Conservation (phyloP, 441 rosid species). For the Dalechampia spathulata region DNA sequence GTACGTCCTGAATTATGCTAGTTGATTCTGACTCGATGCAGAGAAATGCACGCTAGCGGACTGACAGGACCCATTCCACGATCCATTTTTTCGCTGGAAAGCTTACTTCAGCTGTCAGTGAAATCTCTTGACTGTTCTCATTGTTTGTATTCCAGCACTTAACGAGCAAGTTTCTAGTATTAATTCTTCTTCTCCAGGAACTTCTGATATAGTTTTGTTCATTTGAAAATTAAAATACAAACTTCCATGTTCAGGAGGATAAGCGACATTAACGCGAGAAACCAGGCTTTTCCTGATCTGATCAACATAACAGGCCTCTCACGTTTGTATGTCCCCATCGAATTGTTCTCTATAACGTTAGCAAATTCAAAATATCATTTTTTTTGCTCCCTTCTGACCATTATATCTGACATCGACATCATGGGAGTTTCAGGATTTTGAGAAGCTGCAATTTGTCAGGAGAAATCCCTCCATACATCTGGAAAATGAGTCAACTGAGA, state of each 20-base stretch:
- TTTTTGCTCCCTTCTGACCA: too few species aligned
- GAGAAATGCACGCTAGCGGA: conserved; percentile 64
- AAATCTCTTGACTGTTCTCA: too few species aligned
- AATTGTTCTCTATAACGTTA: background rate
- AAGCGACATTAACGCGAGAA: conserved; percentile 1
- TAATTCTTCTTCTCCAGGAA: too few species aligned
- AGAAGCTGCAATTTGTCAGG: conserved; percentile 27
- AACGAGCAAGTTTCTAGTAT: too few species aligned
- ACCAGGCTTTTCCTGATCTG: conserved; percentile 5
- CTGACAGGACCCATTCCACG: conserved; percentile 59
- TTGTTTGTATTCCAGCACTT: too few species aligned
- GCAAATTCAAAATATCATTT: too few species aligned
- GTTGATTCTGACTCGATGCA: background rate
- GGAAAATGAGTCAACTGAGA: conserved; percentile 12
- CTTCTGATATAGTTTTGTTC: too few species aligned
- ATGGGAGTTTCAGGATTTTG: conserved; percentile 16
- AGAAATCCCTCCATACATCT: conserved; percentile 22
- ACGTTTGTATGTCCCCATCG: conserved; percentile 16
- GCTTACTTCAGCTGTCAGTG: conserved; percentile 45
- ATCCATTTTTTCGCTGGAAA: conserved; percentile 31
- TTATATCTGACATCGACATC: background rate
- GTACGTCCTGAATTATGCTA: too few species aligned
- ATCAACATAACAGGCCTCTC: conserved; percentile 12
- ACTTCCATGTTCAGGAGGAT: conserved; percentile 3
- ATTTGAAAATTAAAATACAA: too few species aligned